phyloP scores from a whole-genome alignment of 2,329 filamentous ascomycete genomes.

The Xylariomycetidae sp. region DNA sequence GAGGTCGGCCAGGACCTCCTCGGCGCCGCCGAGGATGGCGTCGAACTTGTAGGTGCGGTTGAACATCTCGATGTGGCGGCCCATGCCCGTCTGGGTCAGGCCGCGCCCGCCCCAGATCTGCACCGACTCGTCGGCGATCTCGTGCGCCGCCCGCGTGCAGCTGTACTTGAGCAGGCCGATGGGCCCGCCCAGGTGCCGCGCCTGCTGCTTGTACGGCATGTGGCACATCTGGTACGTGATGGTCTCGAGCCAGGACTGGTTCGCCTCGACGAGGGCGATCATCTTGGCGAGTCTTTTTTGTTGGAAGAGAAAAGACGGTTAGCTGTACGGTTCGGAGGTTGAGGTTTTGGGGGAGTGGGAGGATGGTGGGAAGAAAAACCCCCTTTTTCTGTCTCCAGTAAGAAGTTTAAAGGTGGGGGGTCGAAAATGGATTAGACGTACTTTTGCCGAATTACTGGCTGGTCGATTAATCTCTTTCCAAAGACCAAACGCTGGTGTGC shows the following conservation, averaged over 20 bases:
- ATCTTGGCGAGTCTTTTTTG: constrained; percentile 67
- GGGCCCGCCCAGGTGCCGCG: constrained; percentile 70
- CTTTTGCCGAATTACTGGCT: constrained; percentile 81
- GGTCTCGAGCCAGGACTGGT: constrained; percentile 79
- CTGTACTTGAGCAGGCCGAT: constrained; percentile 81
- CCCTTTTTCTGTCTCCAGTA: no score
- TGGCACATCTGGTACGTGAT: constrained; percentile 86
- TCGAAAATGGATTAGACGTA: no score
- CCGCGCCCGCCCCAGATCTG: constrained; percentile 84
- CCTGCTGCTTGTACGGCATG: constrained; percentile 75
- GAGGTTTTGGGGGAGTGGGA: background rate
- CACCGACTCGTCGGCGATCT: constrained; percentile 77
- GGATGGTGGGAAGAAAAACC: constrained; percentile 16
- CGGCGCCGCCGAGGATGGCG: constrained; percentile 72
- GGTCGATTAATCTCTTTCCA: constrained; percentile 74
- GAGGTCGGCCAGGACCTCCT: constrained; percentile 77
- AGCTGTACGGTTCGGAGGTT: no score
- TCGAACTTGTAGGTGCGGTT: constrained; percentile 81
- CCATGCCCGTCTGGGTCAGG: constrained; percentile 79
- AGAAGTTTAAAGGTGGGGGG: no score
- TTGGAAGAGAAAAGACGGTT: no score
- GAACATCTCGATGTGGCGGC: constrained; percentile 77
- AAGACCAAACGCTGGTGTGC: constrained; percentile 82
- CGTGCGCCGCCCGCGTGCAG: constrained; percentile 70
- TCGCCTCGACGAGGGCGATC: constrained; percentile 77